A percentile compares a stretch with the other conserved stretches of the same genome.
Conservation (phyloP, 176 grass and related monocot species). For the Triticum timopheevii region DNA sequence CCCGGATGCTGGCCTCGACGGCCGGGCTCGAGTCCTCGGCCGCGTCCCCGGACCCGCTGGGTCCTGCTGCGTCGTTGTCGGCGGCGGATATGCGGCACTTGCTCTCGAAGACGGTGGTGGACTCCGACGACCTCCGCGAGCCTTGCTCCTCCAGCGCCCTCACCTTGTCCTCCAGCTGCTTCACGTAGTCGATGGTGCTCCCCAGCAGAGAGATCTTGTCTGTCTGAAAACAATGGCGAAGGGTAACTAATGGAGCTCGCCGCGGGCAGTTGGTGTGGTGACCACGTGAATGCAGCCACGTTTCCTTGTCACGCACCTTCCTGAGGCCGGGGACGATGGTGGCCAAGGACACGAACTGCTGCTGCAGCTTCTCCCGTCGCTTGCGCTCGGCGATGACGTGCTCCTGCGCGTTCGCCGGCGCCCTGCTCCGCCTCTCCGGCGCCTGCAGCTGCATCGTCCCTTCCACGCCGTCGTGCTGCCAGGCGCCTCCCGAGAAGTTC, state of each 20-base stretch:
- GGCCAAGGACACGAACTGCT: slow-evolving; percentile 62
- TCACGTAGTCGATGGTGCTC: slow-evolving; percentile 54
- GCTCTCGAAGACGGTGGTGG: slow-evolving; percentile 42
- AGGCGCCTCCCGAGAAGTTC: slow-evolving; percentile 35
- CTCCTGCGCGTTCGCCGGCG: slow-evolving; percentile 47
- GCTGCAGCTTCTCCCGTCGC: slow-evolving; percentile 63
- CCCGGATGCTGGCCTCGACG: slow-evolving; percentile 50
- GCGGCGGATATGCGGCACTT: slow-evolving; percentile 33
- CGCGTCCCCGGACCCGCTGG: not conserved
- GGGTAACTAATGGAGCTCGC: not conserved
- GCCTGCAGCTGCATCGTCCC: slow-evolving; percentile 4
- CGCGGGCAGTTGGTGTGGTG: not conserved
- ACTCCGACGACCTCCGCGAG: slow-evolving; percentile 21
- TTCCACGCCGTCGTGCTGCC: slow-evolving; percentile 28
- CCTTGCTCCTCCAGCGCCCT: slow-evolving; percentile 49
- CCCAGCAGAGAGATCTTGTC: slow-evolving; percentile 71
- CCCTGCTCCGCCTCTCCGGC: slow-evolving; percentile 43
- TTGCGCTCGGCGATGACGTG: slow-evolving; percentile 68
- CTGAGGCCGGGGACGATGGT: slow-evolving; percentile 62
- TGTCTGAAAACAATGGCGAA: slow-evolving; percentile 35
- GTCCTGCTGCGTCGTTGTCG: not conserved
- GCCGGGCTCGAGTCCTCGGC: not conserved
- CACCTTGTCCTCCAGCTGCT: slow-evolving; percentile 56
- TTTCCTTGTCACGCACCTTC: slow-evolving; percentile 38
- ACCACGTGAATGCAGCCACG: not conserved